A percentile compares a stretch with the other conserved stretches of the same genome.
These are phyloP conservation scores for Pterocarpus santalinus DNA, from an alignment of 306 rosid genomes.

Conservation along the genomic window DNA sequence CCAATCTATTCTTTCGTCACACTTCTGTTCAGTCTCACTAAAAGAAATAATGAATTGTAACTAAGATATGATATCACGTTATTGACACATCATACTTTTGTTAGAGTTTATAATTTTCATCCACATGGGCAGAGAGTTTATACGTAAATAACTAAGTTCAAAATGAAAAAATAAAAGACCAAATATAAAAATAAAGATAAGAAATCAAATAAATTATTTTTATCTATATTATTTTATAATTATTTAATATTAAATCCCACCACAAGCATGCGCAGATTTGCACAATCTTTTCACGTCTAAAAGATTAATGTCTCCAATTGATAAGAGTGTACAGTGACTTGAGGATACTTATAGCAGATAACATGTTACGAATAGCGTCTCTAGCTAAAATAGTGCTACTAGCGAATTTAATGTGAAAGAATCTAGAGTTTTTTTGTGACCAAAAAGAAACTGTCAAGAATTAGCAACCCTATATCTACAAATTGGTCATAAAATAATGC, in stretches of 20 bases:
- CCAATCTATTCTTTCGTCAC: neutral
- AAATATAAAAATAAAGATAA: too few relatives aligned
- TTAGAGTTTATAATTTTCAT: too few relatives aligned
- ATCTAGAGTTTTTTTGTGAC: neutral
- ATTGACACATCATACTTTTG: too few relatives aligned
- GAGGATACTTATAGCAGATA: neutral
- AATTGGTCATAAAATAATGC: constrained; percentile 7
- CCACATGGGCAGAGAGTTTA: too few relatives aligned
- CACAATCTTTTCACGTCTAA: neutral
- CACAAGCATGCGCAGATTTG: neutral
- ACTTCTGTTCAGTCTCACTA: neutral
- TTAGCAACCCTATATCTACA: constrained; percentile 7
- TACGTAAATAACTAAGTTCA: too few relatives aligned
- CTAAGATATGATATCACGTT: too few relatives aligned
- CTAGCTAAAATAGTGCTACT: neutral
- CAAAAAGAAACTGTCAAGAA: neutral
- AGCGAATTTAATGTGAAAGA: neutral
- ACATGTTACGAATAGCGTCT: neutral
- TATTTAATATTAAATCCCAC: neutral
- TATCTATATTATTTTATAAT: neutral
- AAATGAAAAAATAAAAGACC: too few relatives aligned
- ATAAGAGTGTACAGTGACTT: neutral
- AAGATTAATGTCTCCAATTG: neutral
- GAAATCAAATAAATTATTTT: too few relatives aligned
- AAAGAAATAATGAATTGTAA: too few relatives aligned